phyloP scores from a whole-genome alignment of 176 grass and related monocot species.

The Carex myosuroides region DNA sequence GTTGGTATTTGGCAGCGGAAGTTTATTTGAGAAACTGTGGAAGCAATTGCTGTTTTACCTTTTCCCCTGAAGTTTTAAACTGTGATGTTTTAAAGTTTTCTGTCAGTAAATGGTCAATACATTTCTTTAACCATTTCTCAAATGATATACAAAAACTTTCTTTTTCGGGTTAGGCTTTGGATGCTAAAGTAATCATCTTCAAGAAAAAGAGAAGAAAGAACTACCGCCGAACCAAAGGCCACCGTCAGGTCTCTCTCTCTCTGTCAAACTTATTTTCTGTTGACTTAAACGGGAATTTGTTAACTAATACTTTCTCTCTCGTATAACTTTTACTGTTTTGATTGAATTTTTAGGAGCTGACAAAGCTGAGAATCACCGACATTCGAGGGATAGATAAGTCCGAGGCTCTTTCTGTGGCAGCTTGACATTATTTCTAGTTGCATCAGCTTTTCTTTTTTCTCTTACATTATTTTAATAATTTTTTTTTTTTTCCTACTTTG shows the following conservation, averaged over 20 bases:
- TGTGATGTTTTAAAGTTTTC: neutral
- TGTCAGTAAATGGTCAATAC: neutral
- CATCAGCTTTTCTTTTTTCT: neutral
- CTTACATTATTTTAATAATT: slow-evolving; percentile 6
- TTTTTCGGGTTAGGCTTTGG: slow-evolving; percentile 51
- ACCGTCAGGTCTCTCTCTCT: slow-evolving; percentile 73
- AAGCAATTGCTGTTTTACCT: neutral
- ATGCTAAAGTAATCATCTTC: slow-evolving; percentile 99
- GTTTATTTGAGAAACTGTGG: neutral
- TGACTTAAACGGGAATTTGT: neutral
- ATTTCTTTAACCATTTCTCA: neutral
- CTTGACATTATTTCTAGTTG: slow-evolving; percentile 34
- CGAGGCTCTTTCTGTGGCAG: slow-evolving; percentile 35
- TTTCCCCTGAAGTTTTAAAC: neutral
- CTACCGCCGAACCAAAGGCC: slow-evolving; percentile 89
- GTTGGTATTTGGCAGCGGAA: neutral
- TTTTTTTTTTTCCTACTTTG: neutral
- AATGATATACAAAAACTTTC: neutral
- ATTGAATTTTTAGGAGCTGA: slow-evolving; percentile 66
- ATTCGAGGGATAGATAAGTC: slow-evolving; percentile 79
- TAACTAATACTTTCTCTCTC: neutral
- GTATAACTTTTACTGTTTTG: slow-evolving; percentile 14
- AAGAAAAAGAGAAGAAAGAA: slow-evolving; percentile 99
- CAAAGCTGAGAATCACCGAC: slow-evolving; percentile 87
- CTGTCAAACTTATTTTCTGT: neutral